phyloP scores from a whole-genome alignment of 257 asterid species.

The Solanum clarkiae region DNA sequence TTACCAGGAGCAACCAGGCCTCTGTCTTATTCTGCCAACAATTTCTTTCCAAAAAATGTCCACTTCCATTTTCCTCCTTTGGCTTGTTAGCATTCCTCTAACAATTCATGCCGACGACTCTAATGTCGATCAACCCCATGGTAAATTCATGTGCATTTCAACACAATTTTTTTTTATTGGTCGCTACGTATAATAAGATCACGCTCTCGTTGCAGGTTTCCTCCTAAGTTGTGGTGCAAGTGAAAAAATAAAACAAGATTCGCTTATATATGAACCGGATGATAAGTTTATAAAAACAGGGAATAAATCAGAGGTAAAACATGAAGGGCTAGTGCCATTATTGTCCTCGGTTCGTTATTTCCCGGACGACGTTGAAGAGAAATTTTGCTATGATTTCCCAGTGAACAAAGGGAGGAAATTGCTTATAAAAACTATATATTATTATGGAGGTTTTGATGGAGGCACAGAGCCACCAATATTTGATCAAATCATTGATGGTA shows the following conservation, averaged over 20 bases:
- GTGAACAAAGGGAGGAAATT: slow-evolving; percentile 43
- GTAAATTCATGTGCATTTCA: not conserved
- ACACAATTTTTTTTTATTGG: too few species aligned
- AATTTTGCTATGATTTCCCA: slow-evolving; percentile 52
- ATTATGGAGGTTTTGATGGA: slow-evolving; percentile 80
- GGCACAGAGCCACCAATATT: slow-evolving; percentile 70
- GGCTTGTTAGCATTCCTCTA: slow-evolving; percentile 58
- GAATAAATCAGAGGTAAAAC: slow-evolving; percentile 31
- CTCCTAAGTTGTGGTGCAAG: slow-evolving; percentile 55
- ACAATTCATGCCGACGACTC: slow-evolving; percentile 44
- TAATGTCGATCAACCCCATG: slow-evolving; percentile 10
- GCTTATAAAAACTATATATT: slow-evolving; percentile 49
- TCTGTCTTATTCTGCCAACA: slow-evolving; percentile 6
- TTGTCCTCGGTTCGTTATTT: slow-evolving; percentile 50
- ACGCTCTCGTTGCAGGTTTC: slow-evolving; percentile 28
- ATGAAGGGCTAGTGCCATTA: slow-evolving; percentile 31
- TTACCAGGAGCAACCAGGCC: slow-evolving; percentile 1
- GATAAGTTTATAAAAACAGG: slow-evolving; percentile 40
- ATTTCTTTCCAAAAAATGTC: slow-evolving; percentile 36
- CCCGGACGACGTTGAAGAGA: slow-evolving; percentile 33
- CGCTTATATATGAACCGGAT: slow-evolving; percentile 43
- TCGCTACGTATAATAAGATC: not conserved
- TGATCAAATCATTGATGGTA: slow-evolving; percentile 83
- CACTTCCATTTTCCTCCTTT: slow-evolving; percentile 67
- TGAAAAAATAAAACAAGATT: slow-evolving; percentile 22